Conservation (phyloP, 495 filamentous ascomycete species). For the Podospora conica region DNA sequence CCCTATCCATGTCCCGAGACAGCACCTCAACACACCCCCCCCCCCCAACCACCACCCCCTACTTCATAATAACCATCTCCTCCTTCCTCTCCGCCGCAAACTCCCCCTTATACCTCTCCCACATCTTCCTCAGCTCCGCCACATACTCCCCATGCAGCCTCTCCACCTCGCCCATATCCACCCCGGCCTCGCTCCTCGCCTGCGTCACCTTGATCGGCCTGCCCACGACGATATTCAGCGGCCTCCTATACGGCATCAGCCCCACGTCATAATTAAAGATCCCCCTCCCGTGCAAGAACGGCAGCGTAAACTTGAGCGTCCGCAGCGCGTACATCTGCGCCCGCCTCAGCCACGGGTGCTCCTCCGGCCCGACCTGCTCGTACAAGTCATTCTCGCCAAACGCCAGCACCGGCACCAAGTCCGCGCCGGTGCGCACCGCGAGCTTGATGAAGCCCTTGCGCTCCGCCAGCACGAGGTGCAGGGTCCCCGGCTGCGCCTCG, state of each 20-base stretch:
- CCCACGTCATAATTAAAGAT: slow-evolving; percentile 98
- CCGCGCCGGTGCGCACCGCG: slow-evolving; percentile 81
- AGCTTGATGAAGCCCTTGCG: slow-evolving; percentile 93
- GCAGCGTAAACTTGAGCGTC: slow-evolving; percentile 85
- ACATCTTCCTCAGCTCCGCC: slow-evolving; percentile 69
- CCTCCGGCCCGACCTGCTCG: slow-evolving; percentile 67
- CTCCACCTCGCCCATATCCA: slow-evolving; percentile 71
- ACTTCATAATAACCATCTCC: slow-evolving; percentile 77
- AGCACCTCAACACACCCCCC: no score
- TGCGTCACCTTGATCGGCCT: slow-evolving; percentile 61
- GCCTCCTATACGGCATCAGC: slow-evolving; percentile 83
- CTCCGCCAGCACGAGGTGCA: slow-evolving; percentile 70
- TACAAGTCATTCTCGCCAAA: slow-evolving; percentile 98
- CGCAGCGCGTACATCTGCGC: slow-evolving; percentile 76
- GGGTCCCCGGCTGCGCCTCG: slow-evolving; percentile 67
- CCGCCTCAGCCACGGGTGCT: slow-evolving; percentile 67
- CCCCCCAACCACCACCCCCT: neutral
- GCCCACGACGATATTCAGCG: slow-evolving; percentile 84
- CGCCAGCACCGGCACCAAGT: slow-evolving; percentile 81
- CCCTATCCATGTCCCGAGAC: no score
- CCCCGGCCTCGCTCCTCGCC: slow-evolving; percentile 29
- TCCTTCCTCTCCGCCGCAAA: slow-evolving; percentile 66
- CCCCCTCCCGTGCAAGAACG: slow-evolving; percentile 81
- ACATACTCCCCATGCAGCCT: slow-evolving; percentile 74
- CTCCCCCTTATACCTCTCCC: slow-evolving; percentile 81